Conservation (phyloP, 805 yeast genomes). For the Komagataella kurtzmanii region DNA sequence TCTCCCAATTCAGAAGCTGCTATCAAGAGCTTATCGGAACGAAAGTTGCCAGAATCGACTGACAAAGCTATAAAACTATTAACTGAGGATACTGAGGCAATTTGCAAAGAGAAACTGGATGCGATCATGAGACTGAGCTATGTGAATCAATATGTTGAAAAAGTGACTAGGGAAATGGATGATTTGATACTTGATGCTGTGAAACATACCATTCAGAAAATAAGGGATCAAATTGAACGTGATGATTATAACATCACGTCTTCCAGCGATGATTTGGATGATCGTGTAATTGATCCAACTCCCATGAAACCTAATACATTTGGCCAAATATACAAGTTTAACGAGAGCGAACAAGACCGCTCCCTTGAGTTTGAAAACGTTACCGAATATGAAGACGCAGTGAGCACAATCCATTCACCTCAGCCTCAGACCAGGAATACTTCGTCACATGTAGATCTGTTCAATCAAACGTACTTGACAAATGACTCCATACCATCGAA, state of each 20-base stretch:
- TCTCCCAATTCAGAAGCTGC: conserved; percentile 55
- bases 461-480: neutral
- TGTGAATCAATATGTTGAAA: conserved; percentile 60
- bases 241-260: neutral
- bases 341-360: neutral
- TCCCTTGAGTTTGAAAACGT: neutral
- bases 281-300: neutral
- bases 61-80: conserved; percentile 54
- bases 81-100: conserved; percentile 50
- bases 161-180: conserved; percentile 70
- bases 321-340: neutral
- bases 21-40: conserved; percentile 27
- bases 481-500: neutral
- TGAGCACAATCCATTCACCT: neutral
- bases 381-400: neutral
- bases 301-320: neutral
- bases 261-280: neutral
- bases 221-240: conserved; percentile 18
- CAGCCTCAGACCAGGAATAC: neutral
- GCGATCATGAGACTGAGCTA: conserved; percentile 60
- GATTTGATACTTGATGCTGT: conserved; percentile 50
- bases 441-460: neutral
- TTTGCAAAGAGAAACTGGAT: conserved; percentile 55
- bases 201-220: conserved; percentile 44
- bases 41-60: conserved; percentile 32